These are phyloP conservation scores for Euryodendron excelsum DNA, from an alignment of 148 eudicot species.

Conservation along the genomic window DNA sequence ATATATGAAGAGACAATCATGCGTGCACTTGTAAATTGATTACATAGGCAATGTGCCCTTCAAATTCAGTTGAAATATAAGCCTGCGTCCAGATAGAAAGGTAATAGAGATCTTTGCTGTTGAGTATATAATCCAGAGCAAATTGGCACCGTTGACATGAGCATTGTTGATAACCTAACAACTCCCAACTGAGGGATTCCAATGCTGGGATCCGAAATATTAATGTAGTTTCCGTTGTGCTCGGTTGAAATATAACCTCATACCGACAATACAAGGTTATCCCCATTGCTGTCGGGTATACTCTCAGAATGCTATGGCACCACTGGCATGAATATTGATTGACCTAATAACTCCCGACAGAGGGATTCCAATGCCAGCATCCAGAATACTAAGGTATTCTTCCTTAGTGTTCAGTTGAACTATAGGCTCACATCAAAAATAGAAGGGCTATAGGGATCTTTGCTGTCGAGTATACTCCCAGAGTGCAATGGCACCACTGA, in stretches of 20 bases:
- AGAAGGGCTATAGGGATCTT: constrained; percentile 42
- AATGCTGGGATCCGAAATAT: constrained; percentile 70
- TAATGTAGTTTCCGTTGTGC: background rate
- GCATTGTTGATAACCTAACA: constrained; percentile 72
- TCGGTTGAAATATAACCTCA: background rate
- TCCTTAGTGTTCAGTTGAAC: background rate
- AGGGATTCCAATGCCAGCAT: constrained; percentile 69
- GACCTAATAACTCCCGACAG: constrained; percentile 80
- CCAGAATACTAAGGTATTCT: background rate
- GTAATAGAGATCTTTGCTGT: background rate
- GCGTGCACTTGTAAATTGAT: background rate
- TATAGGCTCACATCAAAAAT: background rate
- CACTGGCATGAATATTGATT: constrained; percentile 92
- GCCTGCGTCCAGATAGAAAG: background rate
- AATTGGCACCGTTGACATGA: constrained; percentile 82
- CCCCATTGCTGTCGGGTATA: constrained; percentile 72
- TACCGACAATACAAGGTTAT: background rate
- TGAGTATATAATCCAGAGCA: constrained; percentile 66
- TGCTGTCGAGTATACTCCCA: constrained; percentile 99
- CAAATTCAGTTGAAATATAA: background rate
- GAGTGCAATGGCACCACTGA: constrained; percentile 94
- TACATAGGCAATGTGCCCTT: background rate
- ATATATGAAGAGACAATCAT: background rate
- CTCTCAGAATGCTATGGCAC: constrained; percentile 89
- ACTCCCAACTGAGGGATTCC: constrained; percentile 83